These are phyloP conservation scores for Marsdenia floribunda DNA, from an alignment of 257 asterid genomes.

Conservation along the genomic window DNA sequence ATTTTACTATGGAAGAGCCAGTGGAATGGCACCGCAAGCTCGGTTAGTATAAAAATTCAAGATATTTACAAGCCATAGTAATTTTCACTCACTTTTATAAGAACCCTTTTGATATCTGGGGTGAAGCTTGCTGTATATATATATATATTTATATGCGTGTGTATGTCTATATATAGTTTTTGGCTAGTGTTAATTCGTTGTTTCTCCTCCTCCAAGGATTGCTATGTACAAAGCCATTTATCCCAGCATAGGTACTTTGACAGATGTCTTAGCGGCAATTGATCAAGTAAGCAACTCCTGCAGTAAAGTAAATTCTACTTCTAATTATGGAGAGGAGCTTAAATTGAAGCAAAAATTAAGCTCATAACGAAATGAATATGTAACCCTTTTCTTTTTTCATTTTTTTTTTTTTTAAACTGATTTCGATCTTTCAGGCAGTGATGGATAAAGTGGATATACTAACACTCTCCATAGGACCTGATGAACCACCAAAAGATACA, in stretches of 20 bases:
- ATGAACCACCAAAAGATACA: slow-evolving; percentile 66
- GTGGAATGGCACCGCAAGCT: slow-evolving; percentile 98
- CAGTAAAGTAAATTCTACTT: no score
- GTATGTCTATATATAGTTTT: background rate
- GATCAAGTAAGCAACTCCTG: slow-evolving; percentile 54
- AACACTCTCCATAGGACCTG: slow-evolving; percentile 80
- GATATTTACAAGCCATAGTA: background rate
- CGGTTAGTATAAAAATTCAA: slow-evolving; percentile 31
- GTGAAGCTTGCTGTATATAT: background rate
- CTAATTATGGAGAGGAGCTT: no score
- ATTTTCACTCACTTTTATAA: background rate
- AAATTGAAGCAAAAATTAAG: no score
- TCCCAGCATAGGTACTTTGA: slow-evolving; percentile 67
- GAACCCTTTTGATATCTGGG: background rate
- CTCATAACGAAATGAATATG: no score
- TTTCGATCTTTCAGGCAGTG: slow-evolving; percentile 55
- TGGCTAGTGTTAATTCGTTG: background rate
- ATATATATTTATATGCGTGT: no score
- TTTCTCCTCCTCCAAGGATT: slow-evolving; percentile 40
- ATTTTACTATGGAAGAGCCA: slow-evolving; percentile 76
- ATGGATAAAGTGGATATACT: slow-evolving; percentile 80
- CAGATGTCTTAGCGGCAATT: slow-evolving; percentile 90
- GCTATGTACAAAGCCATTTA: slow-evolving; percentile 90
- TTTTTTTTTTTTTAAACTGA: background rate
- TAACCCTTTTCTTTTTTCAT: no score